phyloP scores from a whole-genome alignment of 208 protist species.

The Crithidia acanthocephali region DNA sequence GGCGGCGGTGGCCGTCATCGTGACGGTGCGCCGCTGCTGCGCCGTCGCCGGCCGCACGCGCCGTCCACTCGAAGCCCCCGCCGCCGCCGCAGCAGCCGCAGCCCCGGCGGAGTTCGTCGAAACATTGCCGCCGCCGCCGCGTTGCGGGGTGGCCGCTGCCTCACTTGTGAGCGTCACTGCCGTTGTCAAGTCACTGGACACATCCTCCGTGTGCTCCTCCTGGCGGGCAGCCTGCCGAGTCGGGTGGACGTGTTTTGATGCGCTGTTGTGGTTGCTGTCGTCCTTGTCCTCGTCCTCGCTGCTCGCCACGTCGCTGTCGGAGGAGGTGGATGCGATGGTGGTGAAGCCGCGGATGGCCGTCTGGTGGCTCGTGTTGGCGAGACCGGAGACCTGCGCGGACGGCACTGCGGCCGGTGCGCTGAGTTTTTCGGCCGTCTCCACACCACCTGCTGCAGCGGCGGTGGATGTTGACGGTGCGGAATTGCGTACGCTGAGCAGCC shows the following conservation, averaged over 20 bases:
- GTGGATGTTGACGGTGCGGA: background rate
- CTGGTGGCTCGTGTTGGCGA: conserved; percentile 13
- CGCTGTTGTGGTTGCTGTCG: background rate
- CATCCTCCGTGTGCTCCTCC: conserved; percentile 37
- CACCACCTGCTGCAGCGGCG: background rate
- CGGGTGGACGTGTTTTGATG: too few species aligned
- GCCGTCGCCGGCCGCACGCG: background rate
- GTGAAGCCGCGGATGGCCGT: conserved; percentile 33
- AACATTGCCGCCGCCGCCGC: background rate
- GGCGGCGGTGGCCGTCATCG: background rate
- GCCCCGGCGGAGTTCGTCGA: too few species aligned
- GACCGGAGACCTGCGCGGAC: conserved; percentile 10
- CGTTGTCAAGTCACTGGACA: conserved; percentile 30
- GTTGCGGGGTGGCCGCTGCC: background rate
- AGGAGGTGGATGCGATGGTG: conserved; percentile 19
- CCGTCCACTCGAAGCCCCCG: background rate
- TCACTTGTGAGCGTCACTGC: conserved; percentile 24
- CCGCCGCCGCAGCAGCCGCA: too few species aligned
- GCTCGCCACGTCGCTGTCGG: conserved; percentile 17
- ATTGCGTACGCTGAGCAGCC: background rate
- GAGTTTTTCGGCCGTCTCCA: conserved; percentile 25
- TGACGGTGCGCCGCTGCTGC: background rate
- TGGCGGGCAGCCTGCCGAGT: background rate
- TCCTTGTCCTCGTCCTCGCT: background rate
- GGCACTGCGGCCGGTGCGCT: conserved; percentile 14